These are phyloP conservation scores for Tremellales sp. DNA, from an alignment of 1,284 basidiomycete species.

Conservation along the genomic window DNA sequence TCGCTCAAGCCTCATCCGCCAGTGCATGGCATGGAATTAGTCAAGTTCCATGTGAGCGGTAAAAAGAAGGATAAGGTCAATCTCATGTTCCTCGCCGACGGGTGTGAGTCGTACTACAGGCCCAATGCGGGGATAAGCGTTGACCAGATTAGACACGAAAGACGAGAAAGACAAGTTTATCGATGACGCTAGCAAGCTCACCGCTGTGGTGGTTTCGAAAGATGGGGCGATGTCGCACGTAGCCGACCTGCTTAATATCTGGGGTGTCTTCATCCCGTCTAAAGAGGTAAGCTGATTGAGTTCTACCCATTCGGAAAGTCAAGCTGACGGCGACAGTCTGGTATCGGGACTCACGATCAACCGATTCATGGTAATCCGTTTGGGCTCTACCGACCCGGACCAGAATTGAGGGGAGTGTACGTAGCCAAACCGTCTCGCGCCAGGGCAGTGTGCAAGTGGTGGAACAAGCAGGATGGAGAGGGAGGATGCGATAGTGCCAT, in stretches of 20 bases:
- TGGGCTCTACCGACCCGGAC: conserved; percentile 72
- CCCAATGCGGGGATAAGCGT: background rate
- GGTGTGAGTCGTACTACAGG: conserved; percentile 58
- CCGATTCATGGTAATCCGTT: conserved; percentile 69
- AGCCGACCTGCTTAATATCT: conserved; percentile 71
- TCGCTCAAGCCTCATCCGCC: too few species aligned
- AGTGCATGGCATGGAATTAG: background rate
- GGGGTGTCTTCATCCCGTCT: conserved; percentile 68
- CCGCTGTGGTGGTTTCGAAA: conserved; percentile 60
- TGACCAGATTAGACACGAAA: conserved; percentile 53
- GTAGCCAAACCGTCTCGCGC: conserved; percentile 65
- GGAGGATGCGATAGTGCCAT: conserved; percentile 73
- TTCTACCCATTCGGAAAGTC: too few species aligned
- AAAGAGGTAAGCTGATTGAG: conserved; percentile 54
- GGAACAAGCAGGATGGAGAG: conserved; percentile 10
- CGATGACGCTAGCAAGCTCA: conserved; percentile 62
- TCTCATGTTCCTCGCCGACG: conserved; percentile 75
- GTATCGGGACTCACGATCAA: conserved; percentile 64
- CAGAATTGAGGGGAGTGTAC: conserved; percentile 73
- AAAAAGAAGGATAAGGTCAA: conserved; percentile 63
- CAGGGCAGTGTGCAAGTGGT: conserved; percentile 60
- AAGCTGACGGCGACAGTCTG: conserved; percentile 57
- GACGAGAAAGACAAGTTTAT: conserved; percentile 65
- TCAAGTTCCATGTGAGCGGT: conserved; percentile 58
- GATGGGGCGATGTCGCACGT: conserved; percentile 75